Base-by-base conservation (phyloP, 192 early-diverging fungal genomes). In the Coemansia aciculifera region DNA sequence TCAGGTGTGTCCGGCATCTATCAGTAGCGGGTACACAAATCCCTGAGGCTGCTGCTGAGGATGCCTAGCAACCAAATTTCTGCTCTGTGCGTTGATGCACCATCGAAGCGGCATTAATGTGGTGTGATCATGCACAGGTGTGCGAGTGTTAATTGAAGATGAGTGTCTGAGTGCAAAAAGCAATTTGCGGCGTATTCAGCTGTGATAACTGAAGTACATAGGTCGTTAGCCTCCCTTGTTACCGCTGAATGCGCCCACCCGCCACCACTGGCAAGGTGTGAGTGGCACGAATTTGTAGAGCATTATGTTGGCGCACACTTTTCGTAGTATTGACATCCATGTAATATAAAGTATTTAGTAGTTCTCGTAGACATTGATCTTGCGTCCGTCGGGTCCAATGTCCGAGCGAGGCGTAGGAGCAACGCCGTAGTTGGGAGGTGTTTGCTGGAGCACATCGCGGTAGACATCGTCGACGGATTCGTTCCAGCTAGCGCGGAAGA, bases 371-470 rank as follows among this genome's bases (percentile, higher is more conserved):
- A 23, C n/a, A 67, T 66, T 71, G 60, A 74, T 73, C 67, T 67
- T 69, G 70, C 78, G 78, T 15, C 78, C 78, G 51, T 81, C 78
- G n/a, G 78, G 78, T 1, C 73, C 74, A 64, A 81, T 67, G 70
- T 72, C 51, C 4, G 23, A 66, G 59, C 64, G 71, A 38, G 68
- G 62, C 42, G 21, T 19, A 13, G 72, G 67, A 51, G 62, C 56
- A 11, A 31, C 42, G 7, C 80, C 80, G 32, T 62, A 82, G 56
- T 62, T 74, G 34, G 80, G 80, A 21, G 75, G 65, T 11, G 64
- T 31, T 46, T 66, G 63, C 42, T 69, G 65, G 36, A 82, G 72
- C 39, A 77, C 63, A 13, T 82, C 68, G 71, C 80, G 75, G 67
- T 82, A 82, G 32, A 83, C 73, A 7, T 48, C 66, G 52, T 83